phyloP scores from a whole-genome alignment of 495 filamentous ascomycete genomes.

The Neurospora sp. region DNA sequence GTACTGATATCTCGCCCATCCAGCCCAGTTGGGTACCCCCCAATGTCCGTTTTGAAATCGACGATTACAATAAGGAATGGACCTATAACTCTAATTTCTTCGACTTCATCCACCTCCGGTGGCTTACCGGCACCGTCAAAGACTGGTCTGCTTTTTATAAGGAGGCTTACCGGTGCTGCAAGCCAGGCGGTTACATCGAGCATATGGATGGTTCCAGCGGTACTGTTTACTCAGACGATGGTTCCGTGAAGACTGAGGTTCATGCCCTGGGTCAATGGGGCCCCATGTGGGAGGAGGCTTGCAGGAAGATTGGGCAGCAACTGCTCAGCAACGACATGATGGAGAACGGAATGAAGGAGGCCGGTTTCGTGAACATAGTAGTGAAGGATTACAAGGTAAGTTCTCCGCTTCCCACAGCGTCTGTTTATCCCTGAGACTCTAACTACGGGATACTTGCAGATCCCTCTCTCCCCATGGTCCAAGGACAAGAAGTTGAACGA shows the following conservation, averaged over 20 bases:
- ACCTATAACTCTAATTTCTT: constrained; percentile 31
- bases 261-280: constrained; percentile 23
- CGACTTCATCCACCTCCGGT: constrained; percentile 49
- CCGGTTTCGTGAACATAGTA: constrained; percentile 46
- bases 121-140: constrained; percentile 37
- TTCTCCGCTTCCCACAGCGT: background rate
- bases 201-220: constrained; percentile 6
- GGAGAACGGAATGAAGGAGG: constrained; percentile 44
- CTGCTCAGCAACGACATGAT: constrained; percentile 31
- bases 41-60: constrained; percentile 48
- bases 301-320: constrained; percentile 6
- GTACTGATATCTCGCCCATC: constrained; percentile 53
- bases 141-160: constrained; percentile 37
- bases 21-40: constrained; percentile 47
- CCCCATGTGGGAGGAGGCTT: constrained; percentile 15
- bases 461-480: background rate
- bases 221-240: background rate
- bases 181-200: constrained; percentile 29
- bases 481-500: constrained; percentile 37
- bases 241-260: background rate
- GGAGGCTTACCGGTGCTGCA: constrained; percentile 22
- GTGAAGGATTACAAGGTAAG: constrained; percentile 8
- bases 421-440: background rate
- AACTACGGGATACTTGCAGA: background rate
- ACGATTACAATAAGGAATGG: constrained; percentile 48